Conservation (phyloP, 495 filamentous ascomycete genomes). For the Hypoxylon fuscum region DNA sequence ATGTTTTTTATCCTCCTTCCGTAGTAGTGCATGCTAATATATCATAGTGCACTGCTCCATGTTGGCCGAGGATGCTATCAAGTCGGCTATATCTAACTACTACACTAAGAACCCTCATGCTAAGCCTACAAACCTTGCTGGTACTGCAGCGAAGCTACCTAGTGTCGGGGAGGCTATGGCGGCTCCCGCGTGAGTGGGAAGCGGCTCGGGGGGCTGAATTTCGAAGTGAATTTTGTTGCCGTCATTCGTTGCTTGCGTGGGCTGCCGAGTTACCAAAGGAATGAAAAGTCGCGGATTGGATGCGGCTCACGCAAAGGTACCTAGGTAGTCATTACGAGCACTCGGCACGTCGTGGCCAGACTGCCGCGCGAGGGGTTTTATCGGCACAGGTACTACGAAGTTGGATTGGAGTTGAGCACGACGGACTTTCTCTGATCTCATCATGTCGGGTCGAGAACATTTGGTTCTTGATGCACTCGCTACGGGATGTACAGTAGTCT, state of each 20-base stretch:
- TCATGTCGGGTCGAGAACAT: constrained; percentile 6
- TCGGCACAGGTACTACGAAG: background rate
- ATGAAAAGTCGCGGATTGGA: constrained; percentile 19
- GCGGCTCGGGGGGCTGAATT: background rate
- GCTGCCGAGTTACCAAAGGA: constrained; percentile 28
- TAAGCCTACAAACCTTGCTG: constrained; percentile 75
- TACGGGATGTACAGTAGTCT: constrained; percentile 26
- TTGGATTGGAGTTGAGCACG: constrained; percentile 16
- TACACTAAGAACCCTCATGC: constrained; percentile 91
- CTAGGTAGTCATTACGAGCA: background rate
- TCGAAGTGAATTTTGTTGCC: too few species aligned
- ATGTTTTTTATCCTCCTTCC: constrained; percentile 48
- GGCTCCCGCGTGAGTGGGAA: constrained; percentile 31
- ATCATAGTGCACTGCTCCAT: constrained; percentile 92
- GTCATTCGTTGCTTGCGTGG: constrained; percentile 28
- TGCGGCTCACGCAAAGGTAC: background rate
- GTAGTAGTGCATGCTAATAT: constrained; percentile 27
- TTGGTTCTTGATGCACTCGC: constrained; percentile 17
- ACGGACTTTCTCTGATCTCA: constrained; percentile 12
- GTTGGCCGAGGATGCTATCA: constrained; percentile 99
- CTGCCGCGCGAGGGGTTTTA: constrained; percentile 2
- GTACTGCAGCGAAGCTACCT: constrained; percentile 68
- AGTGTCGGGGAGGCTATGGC: constrained; percentile 26
- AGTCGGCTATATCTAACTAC: constrained; percentile 98
- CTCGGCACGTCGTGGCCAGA: background rate